Evolutionary conservation across 345 rosid species (phyloP), one percentile per base, ranked within the genome.

Genomic region (Acer saccharum): DNA sequence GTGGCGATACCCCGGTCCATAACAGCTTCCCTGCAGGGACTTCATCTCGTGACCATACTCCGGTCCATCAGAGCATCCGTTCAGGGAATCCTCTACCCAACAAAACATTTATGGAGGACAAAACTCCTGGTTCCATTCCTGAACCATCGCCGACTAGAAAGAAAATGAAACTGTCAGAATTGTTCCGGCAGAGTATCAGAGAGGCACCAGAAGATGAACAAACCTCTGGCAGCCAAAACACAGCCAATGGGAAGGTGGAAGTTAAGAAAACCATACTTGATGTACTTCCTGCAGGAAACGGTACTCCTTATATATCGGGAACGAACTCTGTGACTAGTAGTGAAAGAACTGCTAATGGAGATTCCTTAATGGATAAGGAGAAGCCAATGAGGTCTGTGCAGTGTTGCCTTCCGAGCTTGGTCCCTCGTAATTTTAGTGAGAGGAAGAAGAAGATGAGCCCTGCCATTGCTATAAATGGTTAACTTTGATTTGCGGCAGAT

Each of bases 1-100:
- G 85, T 23, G 99, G 98, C 61, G 91, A 71, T 72, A 92, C 98
- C 78, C 99, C 98, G 9, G 89, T 90, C 74, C 95, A 89, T 79
- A 86, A 82, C 55, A 86, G 75, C 64, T 86, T 91, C 84, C 83
- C 90, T 0, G 65, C 57, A 6, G 87, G 90, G 68, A 77, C 80
- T 35, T 91, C 89, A 29, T 94, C 97, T 44, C 89, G 86, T 27
- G 98, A 97, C 60, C 91, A 68, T 72, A 92, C 98, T 78, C 98
- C 95, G 10, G 90, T 90, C 75, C 92, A 89, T 78, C 87, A 81
- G 55, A 86, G 76, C 65, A 84, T 90, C 84, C 82, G 90, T 0
- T 62, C 62, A 5, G 87, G 90, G 70, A 77, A 78, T 27, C 92
- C 89, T 27, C 86, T 78, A 69, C 76, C 79, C 54, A 80, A 77